These are phyloP conservation scores for Yamadazyma taylorii DNA, from an alignment of 1,139 yeast species.

Conservation along the genomic window DNA sequence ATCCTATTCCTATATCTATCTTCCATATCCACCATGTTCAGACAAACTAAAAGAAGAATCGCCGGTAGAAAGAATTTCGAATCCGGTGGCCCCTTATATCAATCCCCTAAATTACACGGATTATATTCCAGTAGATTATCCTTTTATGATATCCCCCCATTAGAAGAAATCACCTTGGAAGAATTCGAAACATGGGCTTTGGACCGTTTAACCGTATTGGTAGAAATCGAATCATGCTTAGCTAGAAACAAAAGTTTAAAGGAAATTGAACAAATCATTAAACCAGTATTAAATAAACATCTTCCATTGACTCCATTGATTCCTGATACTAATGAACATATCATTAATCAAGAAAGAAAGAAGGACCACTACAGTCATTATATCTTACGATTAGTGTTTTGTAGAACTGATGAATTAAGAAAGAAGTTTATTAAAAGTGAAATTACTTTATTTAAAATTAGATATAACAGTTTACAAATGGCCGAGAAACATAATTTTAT, in stretches of 20 bases:
- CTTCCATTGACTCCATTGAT: conserved; percentile 55
- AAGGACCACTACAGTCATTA: conserved; percentile 94
- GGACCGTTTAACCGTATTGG: conserved; percentile 77
- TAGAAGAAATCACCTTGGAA: conserved; percentile 82
- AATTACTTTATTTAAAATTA: conserved; percentile 65
- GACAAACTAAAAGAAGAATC: conserved; percentile 73
- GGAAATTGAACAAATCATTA: conserved; percentile 65
- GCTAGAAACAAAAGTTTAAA: conserved; percentile 63
- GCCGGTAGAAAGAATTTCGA: conserved; percentile 75
- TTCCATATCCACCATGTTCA: no score
- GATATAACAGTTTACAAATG: conserved; percentile 65
- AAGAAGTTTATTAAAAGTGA: conserved; percentile 78
- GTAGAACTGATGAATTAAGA: conserved; percentile 85
- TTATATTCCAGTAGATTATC: conserved; percentile 43
- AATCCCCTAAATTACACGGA: conserved; percentile 27
- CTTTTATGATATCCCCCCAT: conserved; percentile 74
- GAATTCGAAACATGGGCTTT: conserved; percentile 96
- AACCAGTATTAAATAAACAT: conserved; percentile 61
- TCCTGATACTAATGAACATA: conserved; percentile 30
- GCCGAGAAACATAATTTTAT: conserved; percentile 76
- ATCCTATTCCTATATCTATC: no score
- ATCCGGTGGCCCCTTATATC: conserved; percentile 26
- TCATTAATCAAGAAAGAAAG: conserved; percentile 55
- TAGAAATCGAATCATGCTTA: conserved; percentile 77
- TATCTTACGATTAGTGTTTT: conserved; percentile 83